phyloP scores from a whole-genome alignment of 2,329 filamentous ascomycete genomes.

The Botryotinia narcissicola region DNA sequence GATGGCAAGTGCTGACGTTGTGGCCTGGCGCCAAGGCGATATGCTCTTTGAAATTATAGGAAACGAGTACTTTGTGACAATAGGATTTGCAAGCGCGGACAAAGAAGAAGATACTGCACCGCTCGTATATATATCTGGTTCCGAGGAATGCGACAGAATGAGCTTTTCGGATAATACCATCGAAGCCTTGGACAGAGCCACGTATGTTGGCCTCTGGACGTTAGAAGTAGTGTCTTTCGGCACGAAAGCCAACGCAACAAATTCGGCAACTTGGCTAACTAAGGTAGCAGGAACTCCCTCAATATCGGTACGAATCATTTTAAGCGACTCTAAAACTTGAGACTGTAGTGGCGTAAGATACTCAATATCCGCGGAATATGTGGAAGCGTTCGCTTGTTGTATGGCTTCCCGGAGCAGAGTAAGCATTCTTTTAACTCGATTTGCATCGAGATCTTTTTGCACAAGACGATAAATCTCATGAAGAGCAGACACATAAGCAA shows the following conservation, averaged over 20 bases:
- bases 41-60: conserved; percentile 66
- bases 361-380: conserved; percentile 71
- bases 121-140: conserved; percentile 66
- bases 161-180: conserved; percentile 68
- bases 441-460: conserved; percentile 58
- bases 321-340: conserved; percentile 65
- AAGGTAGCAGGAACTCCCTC: conserved; percentile 65
- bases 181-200: conserved; percentile 81
- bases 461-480: conserved; percentile 77
- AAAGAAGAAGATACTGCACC: conserved; percentile 66
- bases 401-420: conserved; percentile 68
- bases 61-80: conserved; percentile 79
- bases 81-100: conserved; percentile 64
- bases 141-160: conserved; percentile 56
- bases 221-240: conserved; percentile 38
- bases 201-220: conserved; percentile 67
- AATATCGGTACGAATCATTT: conserved; percentile 65
- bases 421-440: conserved; percentile 66
- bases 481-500: conserved; percentile 77
- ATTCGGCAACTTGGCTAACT: conserved; percentile 65
- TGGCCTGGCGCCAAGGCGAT: conserved; percentile 78
- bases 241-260: conserved; percentile 67
- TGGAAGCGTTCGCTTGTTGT: conserved; percentile 63
- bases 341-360: conserved; percentile 70
- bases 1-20: conserved; percentile 65